Evolutionary conservation across 768 basidiomycete genomes (phyloP).

Genomic region (Tremella mesenterica): DNA sequence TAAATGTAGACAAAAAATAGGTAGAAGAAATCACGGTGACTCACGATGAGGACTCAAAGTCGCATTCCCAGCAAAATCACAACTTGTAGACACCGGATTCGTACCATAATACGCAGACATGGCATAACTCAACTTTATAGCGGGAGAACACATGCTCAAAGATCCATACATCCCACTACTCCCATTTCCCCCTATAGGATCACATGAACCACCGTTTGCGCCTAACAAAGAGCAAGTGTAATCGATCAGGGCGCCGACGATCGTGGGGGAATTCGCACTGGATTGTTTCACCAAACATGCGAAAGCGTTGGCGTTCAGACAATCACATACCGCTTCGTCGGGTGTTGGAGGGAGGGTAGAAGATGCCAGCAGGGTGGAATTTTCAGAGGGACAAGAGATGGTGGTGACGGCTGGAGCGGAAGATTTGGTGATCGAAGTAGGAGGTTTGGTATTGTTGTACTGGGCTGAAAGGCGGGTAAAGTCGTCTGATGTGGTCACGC

Average conservation of each 20-base stretch:
- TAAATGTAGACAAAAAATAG: too few species aligned
- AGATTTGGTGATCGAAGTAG: constrained; percentile 56
- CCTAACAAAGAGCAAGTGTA: constrained; percentile 64
- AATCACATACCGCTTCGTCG: constrained; percentile 67
- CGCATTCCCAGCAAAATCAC: constrained; percentile 76
- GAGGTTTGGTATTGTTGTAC: constrained; percentile 53
- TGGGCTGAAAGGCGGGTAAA: constrained; percentile 59
- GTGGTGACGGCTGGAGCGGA: constrained; percentile 48
- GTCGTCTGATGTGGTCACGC: constrained; percentile 62
- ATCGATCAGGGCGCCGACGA: constrained; percentile 41
- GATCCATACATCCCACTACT: constrained; percentile 65
- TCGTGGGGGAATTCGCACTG: constrained; percentile 47
- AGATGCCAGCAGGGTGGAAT: constrained; percentile 57
- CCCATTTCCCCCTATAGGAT: constrained; percentile 64
- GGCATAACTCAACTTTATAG: constrained; percentile 69
- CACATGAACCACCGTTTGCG: constrained; percentile 50
- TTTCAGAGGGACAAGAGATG: constrained; percentile 57
- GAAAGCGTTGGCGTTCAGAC: constrained; percentile 56
- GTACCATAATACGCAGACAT: constrained; percentile 72
- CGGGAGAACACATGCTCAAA: constrained; percentile 71
- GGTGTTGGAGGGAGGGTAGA: constrained; percentile 73
- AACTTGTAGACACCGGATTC: constrained; percentile 55
- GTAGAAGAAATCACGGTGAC: too few species aligned
- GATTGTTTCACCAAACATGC: constrained; percentile 65
- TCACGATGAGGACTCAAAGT: constrained; percentile 50